Conservation (phyloP, 495 filamentous ascomycete species). For the Xylaria nigripes region DNA sequence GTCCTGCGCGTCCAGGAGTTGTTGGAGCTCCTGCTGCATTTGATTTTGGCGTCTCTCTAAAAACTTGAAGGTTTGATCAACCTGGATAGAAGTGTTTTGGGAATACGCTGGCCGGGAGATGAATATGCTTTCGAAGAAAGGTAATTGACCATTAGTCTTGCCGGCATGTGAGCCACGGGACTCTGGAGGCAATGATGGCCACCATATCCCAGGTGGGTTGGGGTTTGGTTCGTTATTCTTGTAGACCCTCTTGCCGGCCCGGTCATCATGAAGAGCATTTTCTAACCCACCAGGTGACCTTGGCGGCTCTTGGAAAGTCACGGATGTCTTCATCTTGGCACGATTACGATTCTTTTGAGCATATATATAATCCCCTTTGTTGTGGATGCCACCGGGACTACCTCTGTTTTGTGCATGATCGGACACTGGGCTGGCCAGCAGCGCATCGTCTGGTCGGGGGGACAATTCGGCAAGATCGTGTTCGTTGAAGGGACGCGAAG, state of each 20-base stretch:
- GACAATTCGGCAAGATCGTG: slow-evolving; percentile 37
- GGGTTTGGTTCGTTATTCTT: background rate
- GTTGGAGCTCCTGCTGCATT: slow-evolving; percentile 70
- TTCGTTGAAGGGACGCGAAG: slow-evolving; percentile 19
- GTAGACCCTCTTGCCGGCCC: slow-evolving; percentile 2
- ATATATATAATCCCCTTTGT: background rate
- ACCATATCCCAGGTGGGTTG: slow-evolving; percentile 16
- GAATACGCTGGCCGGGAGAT: slow-evolving; percentile 14
- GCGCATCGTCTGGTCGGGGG: slow-evolving; percentile 31
- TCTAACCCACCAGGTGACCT: background rate
- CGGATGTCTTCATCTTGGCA: slow-evolving; percentile 4
- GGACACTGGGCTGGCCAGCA: slow-evolving; percentile 16
- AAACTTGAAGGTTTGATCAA: slow-evolving; percentile 26
- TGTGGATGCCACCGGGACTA: background rate
- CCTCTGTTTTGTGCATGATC: background rate
- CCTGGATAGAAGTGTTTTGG: slow-evolving; percentile 7
- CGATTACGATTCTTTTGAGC: background rate
- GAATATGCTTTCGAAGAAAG: slow-evolving; percentile 24
- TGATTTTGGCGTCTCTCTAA: slow-evolving; percentile 47
- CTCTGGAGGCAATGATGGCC: slow-evolving; percentile 15
- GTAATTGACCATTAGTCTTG: slow-evolving; percentile 4
- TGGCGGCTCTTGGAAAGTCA: slow-evolving; percentile 7
- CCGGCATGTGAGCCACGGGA: slow-evolving; percentile 4
- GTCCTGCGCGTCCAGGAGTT: slow-evolving; percentile 76
- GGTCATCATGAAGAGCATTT: background rate